A percentile compares a stretch with the other conserved stretches of the same genome.
These are phyloP conservation scores for Elymus sibiricus DNA, from an alignment of 176 grass and related monocot species.

Conservation along the genomic window DNA sequence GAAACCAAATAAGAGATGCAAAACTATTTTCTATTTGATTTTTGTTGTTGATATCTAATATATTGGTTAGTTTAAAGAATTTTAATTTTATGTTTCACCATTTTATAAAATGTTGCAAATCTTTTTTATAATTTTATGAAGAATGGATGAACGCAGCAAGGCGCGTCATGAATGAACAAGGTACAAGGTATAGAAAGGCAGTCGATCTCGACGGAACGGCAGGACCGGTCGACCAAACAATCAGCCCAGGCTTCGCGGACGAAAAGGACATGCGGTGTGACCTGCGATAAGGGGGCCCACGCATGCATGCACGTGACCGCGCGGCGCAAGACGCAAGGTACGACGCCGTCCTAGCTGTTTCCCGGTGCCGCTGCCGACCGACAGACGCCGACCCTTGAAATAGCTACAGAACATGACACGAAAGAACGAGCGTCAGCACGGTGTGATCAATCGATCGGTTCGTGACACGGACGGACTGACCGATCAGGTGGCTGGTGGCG, in stretches of 20 bases:
- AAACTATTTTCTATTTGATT: too few relatives aligned
- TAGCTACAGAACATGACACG: not conserved
- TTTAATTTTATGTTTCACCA: too few relatives aligned
- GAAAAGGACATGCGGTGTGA: not conserved
- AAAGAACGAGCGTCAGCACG: too few relatives aligned
- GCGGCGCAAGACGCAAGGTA: not conserved
- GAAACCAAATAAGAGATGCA: too few relatives aligned
- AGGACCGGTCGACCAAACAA: not conserved
- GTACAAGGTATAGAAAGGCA: too few relatives aligned
- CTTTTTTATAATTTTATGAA: too few relatives aligned
- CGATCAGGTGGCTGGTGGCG: not conserved
- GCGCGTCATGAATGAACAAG: too few relatives aligned
- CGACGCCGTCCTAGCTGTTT: not conserved
- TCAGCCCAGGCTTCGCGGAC: not conserved
- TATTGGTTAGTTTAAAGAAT: too few relatives aligned
- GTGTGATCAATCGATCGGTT: not conserved
- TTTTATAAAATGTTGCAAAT: too few relatives aligned
- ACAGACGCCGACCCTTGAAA: not conserved
- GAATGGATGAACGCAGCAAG: too few relatives aligned
- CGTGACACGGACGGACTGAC: not conserved
- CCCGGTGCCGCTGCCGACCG: not conserved
- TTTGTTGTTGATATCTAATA: too few relatives aligned
- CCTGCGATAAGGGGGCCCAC: not conserved
- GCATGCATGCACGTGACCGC: not conserved
- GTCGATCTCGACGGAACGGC: too few relatives aligned